Evolutionary conservation across 2,329 filamentous ascomycete species (phyloP).

Genomic region (Scolecobasidium constrictum): DNA sequence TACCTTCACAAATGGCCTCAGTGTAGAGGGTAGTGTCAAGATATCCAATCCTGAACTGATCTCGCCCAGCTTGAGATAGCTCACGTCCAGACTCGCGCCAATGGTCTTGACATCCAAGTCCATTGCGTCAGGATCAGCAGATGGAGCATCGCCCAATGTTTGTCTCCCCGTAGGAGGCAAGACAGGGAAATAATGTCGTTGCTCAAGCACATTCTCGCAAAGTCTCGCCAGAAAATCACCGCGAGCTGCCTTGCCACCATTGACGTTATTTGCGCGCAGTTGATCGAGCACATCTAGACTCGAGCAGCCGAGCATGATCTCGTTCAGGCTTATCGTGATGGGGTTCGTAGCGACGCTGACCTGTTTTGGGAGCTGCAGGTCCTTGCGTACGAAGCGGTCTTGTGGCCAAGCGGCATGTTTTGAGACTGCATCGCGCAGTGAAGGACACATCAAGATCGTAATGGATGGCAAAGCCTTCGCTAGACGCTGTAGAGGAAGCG

Average conservation of each 20-base stretch:
- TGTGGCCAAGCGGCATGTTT: constrained; percentile 84
- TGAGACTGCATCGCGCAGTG: constrained; percentile 68
- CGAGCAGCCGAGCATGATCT: constrained; percentile 70
- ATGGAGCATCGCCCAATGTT: constrained; percentile 37
- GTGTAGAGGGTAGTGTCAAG: constrained; percentile 66
- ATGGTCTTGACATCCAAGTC: constrained; percentile 26
- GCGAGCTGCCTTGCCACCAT: constrained; percentile 43
- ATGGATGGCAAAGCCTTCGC: constrained; percentile 61
- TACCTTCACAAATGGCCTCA: constrained; percentile 85
- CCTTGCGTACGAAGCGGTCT: constrained; percentile 56
- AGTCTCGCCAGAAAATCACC: constrained; percentile 58
- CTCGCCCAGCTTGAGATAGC: constrained; percentile 80
- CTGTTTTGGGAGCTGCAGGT: constrained; percentile 68
- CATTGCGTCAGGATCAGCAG: constrained; percentile 31
- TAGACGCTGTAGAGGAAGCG: constrained; percentile 61
- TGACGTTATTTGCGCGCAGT: constrained; percentile 62
- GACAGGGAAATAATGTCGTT: constrained; percentile 81
- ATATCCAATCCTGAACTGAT: constrained; percentile 84
- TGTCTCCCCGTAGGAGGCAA: constrained; percentile 69
- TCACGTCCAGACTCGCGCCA: constrained; percentile 70
- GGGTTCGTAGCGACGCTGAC: constrained; percentile 78
- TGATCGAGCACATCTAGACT: constrained; percentile 79
- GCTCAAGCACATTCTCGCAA: constrained; percentile 70
- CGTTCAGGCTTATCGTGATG: constrained; percentile 80
- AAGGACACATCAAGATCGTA: constrained; percentile 74